These are phyloP conservation scores for Ophiosphaerella narmari DNA, from an alignment of 2,329 filamentous ascomycete genomes.

Conservation along the genomic window DNA sequence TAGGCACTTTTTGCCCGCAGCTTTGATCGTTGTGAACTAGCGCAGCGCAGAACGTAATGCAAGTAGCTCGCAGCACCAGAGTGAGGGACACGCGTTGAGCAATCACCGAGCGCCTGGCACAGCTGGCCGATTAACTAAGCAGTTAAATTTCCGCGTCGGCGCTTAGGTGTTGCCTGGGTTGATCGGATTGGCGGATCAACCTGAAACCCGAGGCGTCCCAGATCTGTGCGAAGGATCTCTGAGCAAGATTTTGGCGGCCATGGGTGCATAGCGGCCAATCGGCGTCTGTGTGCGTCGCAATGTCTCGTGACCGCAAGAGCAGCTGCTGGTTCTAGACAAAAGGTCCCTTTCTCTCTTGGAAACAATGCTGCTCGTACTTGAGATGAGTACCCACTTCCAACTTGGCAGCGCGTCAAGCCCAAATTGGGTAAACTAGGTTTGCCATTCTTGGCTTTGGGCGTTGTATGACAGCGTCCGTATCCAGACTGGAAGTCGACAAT, in stretches of 20 bases:
- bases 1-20: not conserved
- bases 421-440: not conserved
- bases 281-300: constrained; percentile 3
- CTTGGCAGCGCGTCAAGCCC: not conserved
- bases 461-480: not conserved
- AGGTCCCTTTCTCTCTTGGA: constrained; percentile 1
- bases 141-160: constrained; percentile 42
- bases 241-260: constrained; percentile 32
- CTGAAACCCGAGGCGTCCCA: constrained; percentile 42
- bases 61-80: constrained; percentile 14
- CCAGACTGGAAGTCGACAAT: not conserved
- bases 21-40: constrained; percentile 2
- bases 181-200: constrained; percentile 34
- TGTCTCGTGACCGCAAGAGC: constrained; percentile 9
- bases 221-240: constrained; percentile 38
- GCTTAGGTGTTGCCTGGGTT: constrained; percentile 36
- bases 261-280: constrained; percentile 31
- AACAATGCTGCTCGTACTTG: not conserved
- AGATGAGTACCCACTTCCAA: not conserved
- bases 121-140: constrained; percentile 36
- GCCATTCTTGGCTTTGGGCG: not conserved
- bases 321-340: constrained; percentile 6
- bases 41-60: constrained; percentile 21
- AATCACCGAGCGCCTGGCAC: constrained; percentile 47
- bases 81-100: constrained; percentile 41